Evolutionary conservation across 805 yeast species (phyloP).

Genomic region (Teunomyces aglyptinius): DNA sequence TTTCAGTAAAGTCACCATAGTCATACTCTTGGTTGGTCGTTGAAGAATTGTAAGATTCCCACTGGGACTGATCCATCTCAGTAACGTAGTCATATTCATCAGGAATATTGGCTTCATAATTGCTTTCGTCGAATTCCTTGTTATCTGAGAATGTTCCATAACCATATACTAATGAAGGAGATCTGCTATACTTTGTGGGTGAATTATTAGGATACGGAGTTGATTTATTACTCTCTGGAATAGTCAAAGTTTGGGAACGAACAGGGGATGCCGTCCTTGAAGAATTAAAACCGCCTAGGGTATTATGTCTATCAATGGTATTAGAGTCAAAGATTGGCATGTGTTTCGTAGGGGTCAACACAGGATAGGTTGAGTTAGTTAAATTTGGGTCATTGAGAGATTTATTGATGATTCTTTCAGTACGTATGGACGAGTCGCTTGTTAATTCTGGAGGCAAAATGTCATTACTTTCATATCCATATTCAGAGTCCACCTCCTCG

Average conservation of each 20-base stretch:
- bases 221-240: constrained; percentile 1
- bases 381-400: constrained; percentile 1
- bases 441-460: background rate
- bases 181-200: constrained; percentile 25
- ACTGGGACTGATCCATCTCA: constrained; percentile 11
- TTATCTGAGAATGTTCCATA: constrained; percentile 7
- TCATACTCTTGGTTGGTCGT: constrained; percentile 8
- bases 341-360: background rate
- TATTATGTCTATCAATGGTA: background rate
- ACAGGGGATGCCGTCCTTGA: constrained; percentile 6
- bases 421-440: background rate
- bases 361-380: constrained; percentile 1
- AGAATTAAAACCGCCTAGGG: background rate
- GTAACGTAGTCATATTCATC: constrained; percentile 1
- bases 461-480: background rate
- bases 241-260: constrained; percentile 8
- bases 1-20: constrained; percentile 11
- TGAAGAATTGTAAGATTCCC: constrained; percentile 5
- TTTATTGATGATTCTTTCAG: background rate
- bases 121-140: constrained; percentile 12
- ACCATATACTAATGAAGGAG: constrained; percentile 22
- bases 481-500: background rate
- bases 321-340: background rate
- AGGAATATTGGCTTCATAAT: background rate
- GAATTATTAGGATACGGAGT: constrained; percentile 18